Percentiles rank a stretch among this genome's conserved stretches.
These are phyloP conservation scores for Acacia crassicarpa DNA, from an alignment of 306 rosid genomes.

Conservation along the genomic window DNA sequence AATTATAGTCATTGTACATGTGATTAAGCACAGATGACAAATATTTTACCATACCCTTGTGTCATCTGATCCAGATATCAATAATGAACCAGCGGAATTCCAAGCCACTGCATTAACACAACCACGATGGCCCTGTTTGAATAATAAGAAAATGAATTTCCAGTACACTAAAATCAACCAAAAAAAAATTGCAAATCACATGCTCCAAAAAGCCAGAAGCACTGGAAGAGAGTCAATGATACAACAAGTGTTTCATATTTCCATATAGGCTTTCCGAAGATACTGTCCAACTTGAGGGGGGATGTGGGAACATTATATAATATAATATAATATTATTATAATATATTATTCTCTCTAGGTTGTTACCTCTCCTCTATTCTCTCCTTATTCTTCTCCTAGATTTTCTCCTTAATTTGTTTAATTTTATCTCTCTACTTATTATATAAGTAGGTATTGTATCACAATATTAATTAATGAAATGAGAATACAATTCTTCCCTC, in stretches of 20 bases:
- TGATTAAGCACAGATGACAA: background rate
- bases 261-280: background rate
- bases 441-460: too few species aligned
- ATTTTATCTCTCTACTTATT: too few species aligned
- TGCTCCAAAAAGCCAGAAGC: slow-evolving; percentile 6
- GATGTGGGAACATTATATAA: too few species aligned
- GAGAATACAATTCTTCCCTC: too few species aligned
- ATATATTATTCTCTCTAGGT: too few species aligned
- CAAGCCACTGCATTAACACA: slow-evolving; percentile 95
- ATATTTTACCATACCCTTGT: slow-evolving; percentile 57
- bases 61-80: slow-evolving; percentile 98
- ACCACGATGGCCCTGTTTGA: slow-evolving; percentile 82
- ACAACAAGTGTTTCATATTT: background rate
- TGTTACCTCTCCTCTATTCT: too few species aligned
- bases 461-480: too few species aligned
- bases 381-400: too few species aligned
- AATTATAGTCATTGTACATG: background rate
- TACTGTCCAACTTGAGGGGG: too few species aligned
- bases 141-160: slow-evolving; percentile 25
- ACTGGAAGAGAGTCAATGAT: background rate
- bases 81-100: slow-evolving; percentile 82
- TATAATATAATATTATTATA: too few species aligned
- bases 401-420: too few species aligned
- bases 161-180: background rate
- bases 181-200: background rate